Evolutionary conservation across 2,329 filamentous ascomycete species (phyloP).

Genomic region (Aspergillus alliaceus): DNA sequence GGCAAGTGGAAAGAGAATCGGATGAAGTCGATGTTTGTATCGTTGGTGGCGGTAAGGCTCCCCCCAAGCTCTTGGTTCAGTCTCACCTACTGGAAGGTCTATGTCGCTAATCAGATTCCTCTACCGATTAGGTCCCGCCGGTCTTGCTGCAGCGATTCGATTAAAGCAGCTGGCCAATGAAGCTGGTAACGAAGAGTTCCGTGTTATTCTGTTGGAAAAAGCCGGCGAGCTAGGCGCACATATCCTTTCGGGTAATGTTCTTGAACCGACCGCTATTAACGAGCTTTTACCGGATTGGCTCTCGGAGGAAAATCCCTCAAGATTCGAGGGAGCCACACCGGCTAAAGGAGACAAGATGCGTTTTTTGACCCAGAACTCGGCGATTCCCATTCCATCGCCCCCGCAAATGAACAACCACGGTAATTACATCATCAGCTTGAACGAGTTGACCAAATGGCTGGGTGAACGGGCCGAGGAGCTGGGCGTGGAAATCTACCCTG

Average conservation of each 20-base stretch:
- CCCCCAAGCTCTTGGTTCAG: not conserved
- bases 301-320: slow-evolving; percentile 78
- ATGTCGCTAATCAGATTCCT: not conserved
- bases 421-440: slow-evolving; percentile 95
- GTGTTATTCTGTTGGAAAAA: slow-evolving; percentile 90
- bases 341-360: slow-evolving; percentile 86
- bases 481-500: slow-evolving; percentile 93
- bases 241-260: slow-evolving; percentile 92
- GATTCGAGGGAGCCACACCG: slow-evolving; percentile 84
- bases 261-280: slow-evolving; percentile 82
- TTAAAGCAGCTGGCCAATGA: slow-evolving; percentile 94
- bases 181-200: slow-evolving; percentile 92
- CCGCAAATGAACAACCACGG: slow-evolving; percentile 98
- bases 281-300: slow-evolving; percentile 95
- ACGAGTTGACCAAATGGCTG: slow-evolving; percentile 93
- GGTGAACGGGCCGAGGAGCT: slow-evolving; percentile 94
- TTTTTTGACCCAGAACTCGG: slow-evolving; percentile 78
- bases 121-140: slow-evolving; percentile 68
- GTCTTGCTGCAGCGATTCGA: slow-evolving; percentile 87
- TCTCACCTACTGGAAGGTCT: not conserved
- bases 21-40: slow-evolving; percentile 97
- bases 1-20: slow-evolving; percentile 75
- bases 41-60: slow-evolving; percentile 71
- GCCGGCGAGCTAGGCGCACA: slow-evolving; percentile 93
- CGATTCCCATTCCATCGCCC: slow-evolving; percentile 80